Evolutionary conservation across 257 asterid genomes (phyloP).

Genomic region (Solanum boliviense): DNA sequence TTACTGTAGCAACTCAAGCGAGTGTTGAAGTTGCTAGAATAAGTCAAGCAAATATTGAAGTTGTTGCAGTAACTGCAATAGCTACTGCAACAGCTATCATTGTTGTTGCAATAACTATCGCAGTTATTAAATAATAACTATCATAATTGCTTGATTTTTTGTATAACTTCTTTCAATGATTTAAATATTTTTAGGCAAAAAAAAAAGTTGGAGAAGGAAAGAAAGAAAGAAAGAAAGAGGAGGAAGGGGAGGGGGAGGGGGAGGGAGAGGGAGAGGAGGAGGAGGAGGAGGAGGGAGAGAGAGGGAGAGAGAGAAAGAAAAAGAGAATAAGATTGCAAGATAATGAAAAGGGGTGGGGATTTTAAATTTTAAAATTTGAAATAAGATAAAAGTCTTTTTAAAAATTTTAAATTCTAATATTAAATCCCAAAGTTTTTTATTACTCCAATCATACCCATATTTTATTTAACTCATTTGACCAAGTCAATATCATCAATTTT

Average conservation of each 20-base stretch:
- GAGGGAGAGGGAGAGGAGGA: rapidly evolving
- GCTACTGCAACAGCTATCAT: background rate
- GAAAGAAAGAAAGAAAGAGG: too few species aligned
- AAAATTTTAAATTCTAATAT: too few species aligned
- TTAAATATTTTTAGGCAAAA: too few species aligned
- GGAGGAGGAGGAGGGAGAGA: too few species aligned
- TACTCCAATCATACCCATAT: background rate
- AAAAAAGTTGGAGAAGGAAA: background rate
- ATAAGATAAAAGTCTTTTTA: too few species aligned
- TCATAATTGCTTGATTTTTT: background rate
- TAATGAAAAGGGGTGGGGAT: background rate
- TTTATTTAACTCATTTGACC: background rate
- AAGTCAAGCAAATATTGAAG: background rate
- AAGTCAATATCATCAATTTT: background rate
- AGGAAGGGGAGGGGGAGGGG: rapidly evolving
- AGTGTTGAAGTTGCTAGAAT: background rate
- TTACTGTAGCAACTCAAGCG: background rate
- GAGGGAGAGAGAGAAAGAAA: background rate
- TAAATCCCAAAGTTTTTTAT: too few species aligned
- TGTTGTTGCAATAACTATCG: background rate
- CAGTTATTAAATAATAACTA: too few species aligned
- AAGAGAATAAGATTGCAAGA: too few species aligned
- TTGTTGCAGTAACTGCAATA: background rate
- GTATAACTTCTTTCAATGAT: background rate
- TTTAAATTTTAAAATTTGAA: too few species aligned